These are phyloP conservation scores for Kazachstania psychrophila DNA, from an alignment of 805 yeast species.

Conservation along the genomic window DNA sequence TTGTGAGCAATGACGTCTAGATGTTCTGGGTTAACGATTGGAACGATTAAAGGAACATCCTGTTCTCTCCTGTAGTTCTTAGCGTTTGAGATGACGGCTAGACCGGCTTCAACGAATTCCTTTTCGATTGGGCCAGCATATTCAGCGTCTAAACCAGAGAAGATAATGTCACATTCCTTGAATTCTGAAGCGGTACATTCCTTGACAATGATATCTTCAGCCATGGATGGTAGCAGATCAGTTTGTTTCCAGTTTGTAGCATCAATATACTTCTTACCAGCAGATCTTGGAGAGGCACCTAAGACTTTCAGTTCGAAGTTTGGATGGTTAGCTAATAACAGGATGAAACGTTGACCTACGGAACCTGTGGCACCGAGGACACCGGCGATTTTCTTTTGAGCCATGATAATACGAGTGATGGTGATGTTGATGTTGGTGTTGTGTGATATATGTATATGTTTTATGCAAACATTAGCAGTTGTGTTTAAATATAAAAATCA, in stretches of 20 bases:
- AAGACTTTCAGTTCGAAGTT: constrained; percentile 74
- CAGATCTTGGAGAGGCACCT: constrained; percentile 91
- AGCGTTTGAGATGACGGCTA: constrained; percentile 86
- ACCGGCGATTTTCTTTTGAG: constrained; percentile 46
- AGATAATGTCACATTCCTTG: constrained; percentile 85
- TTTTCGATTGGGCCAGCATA: constrained; percentile 89
- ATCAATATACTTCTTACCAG: constrained; percentile 76
- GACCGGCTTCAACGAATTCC: constrained; percentile 71
- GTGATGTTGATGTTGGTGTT: too few species aligned
- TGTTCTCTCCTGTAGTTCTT: constrained; percentile 86
- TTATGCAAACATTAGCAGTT: too few species aligned
- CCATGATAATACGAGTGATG: too few species aligned
- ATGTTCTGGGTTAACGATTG: constrained; percentile 90
- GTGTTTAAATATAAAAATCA: too few species aligned
- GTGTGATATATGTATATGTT: too few species aligned
- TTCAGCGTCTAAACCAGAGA: constrained; percentile 89
- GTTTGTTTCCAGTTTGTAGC: constrained; percentile 96
- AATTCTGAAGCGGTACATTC: constrained; percentile 74
- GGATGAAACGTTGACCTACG: constrained; percentile 92
- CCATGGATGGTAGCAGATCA: constrained; percentile 60
- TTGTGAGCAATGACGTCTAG: constrained; percentile 59
- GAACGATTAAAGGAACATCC: constrained; percentile 87
- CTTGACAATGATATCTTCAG: constrained; percentile 53
- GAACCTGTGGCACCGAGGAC: constrained; percentile 97
- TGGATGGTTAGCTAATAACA: constrained; percentile 78